Evolutionary conservation across 2,329 filamentous ascomycete species (phyloP).

Genomic region (Fusarium albosuccineum): DNA sequence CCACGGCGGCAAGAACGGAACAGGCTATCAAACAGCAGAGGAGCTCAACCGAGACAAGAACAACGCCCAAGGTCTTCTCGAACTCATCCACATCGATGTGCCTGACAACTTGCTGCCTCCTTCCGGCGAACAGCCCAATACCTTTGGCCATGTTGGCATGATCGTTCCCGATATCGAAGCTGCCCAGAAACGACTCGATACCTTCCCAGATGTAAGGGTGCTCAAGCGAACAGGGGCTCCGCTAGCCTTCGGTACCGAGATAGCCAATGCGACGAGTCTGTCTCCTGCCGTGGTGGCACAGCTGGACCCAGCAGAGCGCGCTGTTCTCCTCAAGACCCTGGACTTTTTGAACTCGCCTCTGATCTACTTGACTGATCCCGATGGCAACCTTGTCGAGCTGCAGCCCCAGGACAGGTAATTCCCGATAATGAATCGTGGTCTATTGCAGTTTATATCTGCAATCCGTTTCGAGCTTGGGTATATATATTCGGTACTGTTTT

Average conservation of each 20-base stretch:
- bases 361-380: slow-evolving; percentile 5
- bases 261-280: neutral
- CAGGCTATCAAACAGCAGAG: slow-evolving; percentile 51
- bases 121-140: slow-evolving; percentile 44
- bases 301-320: neutral
- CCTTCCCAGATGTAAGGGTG: slow-evolving; percentile 33
- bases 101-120: slow-evolving; percentile 34
- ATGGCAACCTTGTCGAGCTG: slow-evolving; percentile 1
- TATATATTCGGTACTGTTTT: no score
- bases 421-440: no score
- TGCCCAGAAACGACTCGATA: slow-evolving; percentile 46
- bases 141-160: slow-evolving; percentile 52
- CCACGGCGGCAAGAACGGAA: slow-evolving; percentile 54
- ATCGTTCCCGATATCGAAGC: slow-evolving; percentile 51
- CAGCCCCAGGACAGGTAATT: neutral
- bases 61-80: slow-evolving; percentile 50
- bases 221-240: slow-evolving; percentile 38
- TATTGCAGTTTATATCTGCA: no score
- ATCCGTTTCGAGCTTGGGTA: no score
- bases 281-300: neutral
- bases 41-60: slow-evolving; percentile 53
- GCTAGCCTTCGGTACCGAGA: neutral
- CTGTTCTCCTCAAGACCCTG: neutral
- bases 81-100: slow-evolving; percentile 47
- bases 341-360: neutral